Conservation (phyloP, 306 rosid genomes). For the Crotalaria pallida region DNA sequence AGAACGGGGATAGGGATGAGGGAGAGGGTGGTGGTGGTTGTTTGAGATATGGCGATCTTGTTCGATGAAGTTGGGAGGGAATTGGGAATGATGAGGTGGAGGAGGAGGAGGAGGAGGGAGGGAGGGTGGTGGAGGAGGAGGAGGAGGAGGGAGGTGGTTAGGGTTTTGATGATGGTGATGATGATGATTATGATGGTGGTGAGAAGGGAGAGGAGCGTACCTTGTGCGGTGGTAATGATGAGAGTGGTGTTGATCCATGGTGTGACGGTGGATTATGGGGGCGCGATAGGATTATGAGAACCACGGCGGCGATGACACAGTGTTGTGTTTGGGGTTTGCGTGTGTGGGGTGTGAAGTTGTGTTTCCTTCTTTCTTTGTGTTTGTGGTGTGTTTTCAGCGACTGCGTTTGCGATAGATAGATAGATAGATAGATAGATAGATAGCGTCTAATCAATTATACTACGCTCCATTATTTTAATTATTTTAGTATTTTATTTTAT, state of each 20-base stretch:
- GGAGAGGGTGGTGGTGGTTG: not conserved
- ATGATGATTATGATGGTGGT: not conserved
- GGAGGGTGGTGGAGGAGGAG: not conserved
- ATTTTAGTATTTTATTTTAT: too few species aligned
- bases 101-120: not conserved
- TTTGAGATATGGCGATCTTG: conserved; percentile 7
- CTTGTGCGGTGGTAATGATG: conserved; percentile 18
- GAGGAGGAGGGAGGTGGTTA: not conserved
- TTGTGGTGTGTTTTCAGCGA: not conserved
- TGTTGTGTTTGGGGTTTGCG: too few species aligned
- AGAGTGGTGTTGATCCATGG: conserved; percentile 26
- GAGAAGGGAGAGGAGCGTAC: conserved; percentile 14
- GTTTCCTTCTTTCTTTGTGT: not conserved
- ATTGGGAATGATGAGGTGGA: not conserved
- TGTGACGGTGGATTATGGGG: too few species aligned
- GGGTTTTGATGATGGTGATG: not conserved
- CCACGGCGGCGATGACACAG: not conserved
- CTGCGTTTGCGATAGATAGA: not conserved
- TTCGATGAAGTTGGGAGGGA: not conserved
- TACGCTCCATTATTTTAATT: too few species aligned
- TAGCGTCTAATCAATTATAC: too few species aligned
- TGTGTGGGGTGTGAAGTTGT: not conserved
- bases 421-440: too few species aligned
- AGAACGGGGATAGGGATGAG: not conserved
- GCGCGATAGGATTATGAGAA: not conserved